Evolutionary conservation across 495 filamentous ascomycete genomes (phyloP).

Genomic region (Penicillium pancosmium): DNA sequence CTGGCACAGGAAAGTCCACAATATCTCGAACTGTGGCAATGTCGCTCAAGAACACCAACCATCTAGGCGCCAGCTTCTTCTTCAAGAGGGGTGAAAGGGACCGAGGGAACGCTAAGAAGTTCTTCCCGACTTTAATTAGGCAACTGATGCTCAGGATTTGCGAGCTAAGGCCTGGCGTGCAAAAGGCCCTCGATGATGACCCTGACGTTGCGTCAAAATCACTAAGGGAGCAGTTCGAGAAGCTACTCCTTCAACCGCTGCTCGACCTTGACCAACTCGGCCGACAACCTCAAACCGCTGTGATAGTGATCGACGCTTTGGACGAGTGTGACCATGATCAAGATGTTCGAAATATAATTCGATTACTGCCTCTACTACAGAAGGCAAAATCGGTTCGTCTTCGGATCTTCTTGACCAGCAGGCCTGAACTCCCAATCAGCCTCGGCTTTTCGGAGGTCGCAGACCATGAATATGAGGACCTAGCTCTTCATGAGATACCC

Average conservation of each 20-base stretch:
- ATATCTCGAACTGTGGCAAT: slow-evolving; percentile 36
- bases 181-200: slow-evolving; percentile 38
- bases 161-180: slow-evolving; percentile 29
- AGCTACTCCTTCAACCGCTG: slow-evolving; percentile 50
- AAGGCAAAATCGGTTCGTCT: slow-evolving; percentile 19
- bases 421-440: slow-evolving; percentile 49
- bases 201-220: slow-evolving; percentile 38
- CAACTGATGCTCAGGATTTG: slow-evolving; percentile 41
- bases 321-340: slow-evolving; percentile 52
- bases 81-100: slow-evolving; percentile 53
- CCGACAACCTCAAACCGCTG: slow-evolving; percentile 13
- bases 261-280: slow-evolving; percentile 1
- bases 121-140: slow-evolving; percentile 51
- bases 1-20: slow-evolving; percentile 51
- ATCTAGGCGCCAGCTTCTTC: slow-evolving; percentile 51
- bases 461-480: slow-evolving; percentile 24
- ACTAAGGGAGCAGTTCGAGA: slow-evolving; percentile 49
- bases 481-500: slow-evolving; percentile 33
- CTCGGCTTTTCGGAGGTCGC: slow-evolving; percentile 30
- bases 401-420: slow-evolving; percentile 43
- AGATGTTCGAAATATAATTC: slow-evolving; percentile 41
- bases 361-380: slow-evolving; percentile 31
- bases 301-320: slow-evolving; percentile 56
- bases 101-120: slow-evolving; percentile 36
- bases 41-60: slow-evolving; percentile 8